Evolutionary conservation across 306 rosid species (phyloP).

Genomic region (Urtica urens): DNA sequence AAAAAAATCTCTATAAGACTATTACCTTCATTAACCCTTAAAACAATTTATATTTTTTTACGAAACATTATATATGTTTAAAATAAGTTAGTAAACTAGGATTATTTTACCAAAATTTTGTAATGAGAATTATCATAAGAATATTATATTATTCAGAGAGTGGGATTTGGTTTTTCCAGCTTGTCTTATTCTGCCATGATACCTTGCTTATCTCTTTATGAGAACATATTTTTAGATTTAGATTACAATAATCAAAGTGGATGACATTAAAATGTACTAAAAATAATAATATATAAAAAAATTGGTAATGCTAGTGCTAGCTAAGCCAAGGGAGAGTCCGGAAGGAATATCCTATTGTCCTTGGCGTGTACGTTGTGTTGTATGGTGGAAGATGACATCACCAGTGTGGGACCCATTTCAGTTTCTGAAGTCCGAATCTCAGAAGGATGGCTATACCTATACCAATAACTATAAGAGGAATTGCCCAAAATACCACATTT

Average conservation of each 20-base stretch:
- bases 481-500: too few species aligned
- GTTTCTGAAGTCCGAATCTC: too few species aligned
- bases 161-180: constrained; percentile 58
- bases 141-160: constrained; percentile 14
- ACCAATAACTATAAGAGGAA: too few species aligned
- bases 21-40: too few species aligned
- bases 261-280: constrained; percentile 1
- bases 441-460: too few species aligned
- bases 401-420: neutral
- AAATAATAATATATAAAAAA: neutral
- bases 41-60: too few species aligned
- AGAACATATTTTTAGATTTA: constrained; percentile 20
- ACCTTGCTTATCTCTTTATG: constrained; percentile 7
- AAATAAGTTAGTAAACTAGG: too few species aligned
- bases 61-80: too few species aligned
- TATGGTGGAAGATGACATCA: constrained; percentile 35
- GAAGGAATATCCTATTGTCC: constrained; percentile 35
- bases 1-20: too few species aligned
- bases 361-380: constrained; percentile 63
- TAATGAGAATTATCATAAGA: too few species aligned
- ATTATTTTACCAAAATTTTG: too few species aligned
- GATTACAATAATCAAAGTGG: constrained; percentile 31
- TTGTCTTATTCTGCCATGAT: constrained; percentile 2
- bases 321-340: constrained; percentile 13
- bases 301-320: neutral